Base-by-base conservation (phyloP, 2,329 filamentous ascomycete genomes). In the Fusarium lateritium region DNA sequence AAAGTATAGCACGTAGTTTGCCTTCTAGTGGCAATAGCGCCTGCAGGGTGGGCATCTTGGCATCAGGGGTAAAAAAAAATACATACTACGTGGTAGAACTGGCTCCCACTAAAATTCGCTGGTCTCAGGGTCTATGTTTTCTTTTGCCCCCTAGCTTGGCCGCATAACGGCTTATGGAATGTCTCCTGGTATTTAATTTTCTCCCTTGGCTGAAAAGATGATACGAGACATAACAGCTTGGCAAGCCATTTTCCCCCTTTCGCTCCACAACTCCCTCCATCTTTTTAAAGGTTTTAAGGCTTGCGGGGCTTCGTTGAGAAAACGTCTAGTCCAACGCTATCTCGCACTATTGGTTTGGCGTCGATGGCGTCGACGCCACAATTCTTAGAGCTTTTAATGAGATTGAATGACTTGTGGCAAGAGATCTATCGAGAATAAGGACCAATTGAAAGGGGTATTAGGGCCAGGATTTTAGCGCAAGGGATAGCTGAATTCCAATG, bases 401-500 rank as follows among this genome's bases (percentile, higher is more conserved):
- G 19, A 19, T 15, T 13, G 14, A 22, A 13, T 33, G 38, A 36
- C 9, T 39, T 42, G 36, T 55, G 56, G 43, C 49, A 9, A 24
- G n/a, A 46, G 51, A 45, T 56, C 19, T 24, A 26, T n/a, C 14
- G 10, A 24, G 31, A 51, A 39, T 34, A 58, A 26, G 31, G 24
- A 15, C 44, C 33, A 64, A 14, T 57, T 39, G 59, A 28, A 43
- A 14, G 21, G 7, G 21, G 38, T 43, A 31, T 49, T 39, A 22
- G 10, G 14, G 36, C 31, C 22, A 42, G 36, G 7, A 47, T 17
- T 10, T 49, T n/a, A 19, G 45, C 45, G 52, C 34, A 47, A 65
- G 45, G 62, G 60, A 45, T 44, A 36, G n/a, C 14, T 11, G 46
- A 65, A 65, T 65, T 65, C 60, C 62, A 59, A 28, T 65, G 45